Base-by-base conservation (phyloP, 305 asterid species). In the Fraxinus sp. region DNA sequence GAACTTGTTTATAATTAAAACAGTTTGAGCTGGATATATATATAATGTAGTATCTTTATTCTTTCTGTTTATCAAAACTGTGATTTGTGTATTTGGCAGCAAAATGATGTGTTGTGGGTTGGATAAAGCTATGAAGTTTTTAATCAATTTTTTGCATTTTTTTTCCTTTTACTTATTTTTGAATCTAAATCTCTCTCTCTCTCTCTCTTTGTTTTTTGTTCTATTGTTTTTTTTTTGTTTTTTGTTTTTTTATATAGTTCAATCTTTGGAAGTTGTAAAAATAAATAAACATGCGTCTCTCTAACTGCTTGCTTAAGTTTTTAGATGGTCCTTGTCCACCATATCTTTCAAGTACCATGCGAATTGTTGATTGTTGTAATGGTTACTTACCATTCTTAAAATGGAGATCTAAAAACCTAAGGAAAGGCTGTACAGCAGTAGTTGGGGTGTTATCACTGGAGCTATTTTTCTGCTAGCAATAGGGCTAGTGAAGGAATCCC, bases 271-370 rank as follows among this genome's bases (percentile, higher is more conserved):
- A 32, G 22, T 32, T 28, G 76, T 30, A 30, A 13, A 32, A 70
- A 70, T 32, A 70, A 70, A 70, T 13, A 32, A 70, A 30, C 36
- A 16, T 14, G 39, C 41, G 7, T 16, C 41, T 30, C 44, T 70
- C 39, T 14, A 5, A 70, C 6, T 5, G 22, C 75, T 70, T 64
- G 22, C 75, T 70, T 64, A 64, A 70, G 75, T 30, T 30, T 70
- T 24, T 66, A 24, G 74, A 66, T 26, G 74, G 75, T 55, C 73
- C 35, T 64, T 66, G 74, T 66, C 74, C 74, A 66, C n/a, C 41
- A 2, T 70, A 30, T 70, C 41, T 28, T 14, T 9, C 8, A 70
- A 70, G 75, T 30, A 70, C 14, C 26, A 3, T 33, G 75, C 18
- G 41, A 70, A 70, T 30, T 70, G 28, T 70, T 70, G 35, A 68